Conservation (phyloP, 1,284 basidiomycete species). For the Ceratobasidium sp. region DNA sequence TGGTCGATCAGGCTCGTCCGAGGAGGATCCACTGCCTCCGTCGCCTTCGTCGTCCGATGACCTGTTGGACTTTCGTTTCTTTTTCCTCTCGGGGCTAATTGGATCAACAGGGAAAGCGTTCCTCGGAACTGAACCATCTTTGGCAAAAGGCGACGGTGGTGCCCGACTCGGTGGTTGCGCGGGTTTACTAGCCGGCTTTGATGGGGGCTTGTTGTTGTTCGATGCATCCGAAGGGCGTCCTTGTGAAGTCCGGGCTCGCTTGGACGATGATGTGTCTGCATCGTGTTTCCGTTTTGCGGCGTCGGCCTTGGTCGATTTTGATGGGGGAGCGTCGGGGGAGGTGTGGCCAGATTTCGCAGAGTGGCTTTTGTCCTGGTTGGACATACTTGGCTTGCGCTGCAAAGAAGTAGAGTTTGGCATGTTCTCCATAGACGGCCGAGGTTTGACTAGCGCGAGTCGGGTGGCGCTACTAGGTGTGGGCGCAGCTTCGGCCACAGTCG, state of each 20-base stretch:
- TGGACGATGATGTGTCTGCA: conserved; percentile 17
- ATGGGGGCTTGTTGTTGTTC: conserved; percentile 9
- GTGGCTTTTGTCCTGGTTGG: background rate
- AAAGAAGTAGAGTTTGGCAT: background rate
- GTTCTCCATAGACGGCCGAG: background rate
- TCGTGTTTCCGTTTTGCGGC: conserved; percentile 58
- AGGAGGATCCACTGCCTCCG: background rate
- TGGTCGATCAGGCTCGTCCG: conserved; percentile 12
- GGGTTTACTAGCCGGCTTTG: conserved; percentile 7
- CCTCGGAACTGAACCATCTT: conserved; percentile 2
- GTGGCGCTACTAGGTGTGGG: background rate
- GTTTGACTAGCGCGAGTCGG: background rate
- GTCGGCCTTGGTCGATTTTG: conserved; percentile 52
- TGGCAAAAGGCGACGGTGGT: conserved; percentile 16
- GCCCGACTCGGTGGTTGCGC: background rate
- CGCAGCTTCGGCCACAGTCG: background rate
- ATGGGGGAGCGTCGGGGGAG: conserved; percentile 40
- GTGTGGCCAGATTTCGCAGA: background rate
- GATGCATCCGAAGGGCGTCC: conserved; percentile 11
- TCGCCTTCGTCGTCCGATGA: conserved; percentile 35
- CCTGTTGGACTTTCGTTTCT: conserved; percentile 21
- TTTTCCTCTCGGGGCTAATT: conserved; percentile 29
- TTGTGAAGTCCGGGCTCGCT: conserved; percentile 16
- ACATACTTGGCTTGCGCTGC: background rate
- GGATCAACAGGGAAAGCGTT: conserved; percentile 2